Evolutionary conservation across 2,329 filamentous ascomycete genomes (phyloP), one percentile per base, ranked within the genome.

Genomic region (Canariomyces notabilis): DNA sequence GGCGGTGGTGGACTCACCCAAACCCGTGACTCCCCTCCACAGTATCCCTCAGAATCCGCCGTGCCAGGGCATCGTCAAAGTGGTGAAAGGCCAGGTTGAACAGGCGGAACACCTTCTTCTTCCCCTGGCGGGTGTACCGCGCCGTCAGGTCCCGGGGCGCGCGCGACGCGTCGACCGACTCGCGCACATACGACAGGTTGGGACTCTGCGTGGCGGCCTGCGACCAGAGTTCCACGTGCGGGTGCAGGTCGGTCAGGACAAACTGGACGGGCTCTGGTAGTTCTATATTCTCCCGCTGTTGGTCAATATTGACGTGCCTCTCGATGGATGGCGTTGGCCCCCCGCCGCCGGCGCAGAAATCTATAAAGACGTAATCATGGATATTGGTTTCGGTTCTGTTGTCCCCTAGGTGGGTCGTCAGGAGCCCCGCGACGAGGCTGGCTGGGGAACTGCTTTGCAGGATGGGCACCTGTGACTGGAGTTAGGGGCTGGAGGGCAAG

Each of bases 1-100:
- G 19, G 29, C 29, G 31, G 37, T 23, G 35, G 33, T 37, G 31
- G 9, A 40, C 63, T 56, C 53, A 72, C 69, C 75, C 82, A 56
- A 88, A 83, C 0, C 78, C 84, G 51, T 85, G 75, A 42, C 78
- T 76, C 0, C 77, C 44, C 16, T 44, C 85, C 55, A 78, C 71
- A 31, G 82, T 83, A 60, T 85, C 80, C 42, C 70, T 70, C 23
- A 90, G 61, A 22, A 88, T 83, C 7, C 72, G 70, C 20, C 62
- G 66, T 1, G 82, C 85, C 15, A 81, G 64, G 4, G 67, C 65
- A 57, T 89, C 82, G 51, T 81, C 75, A 55, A 89, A 89, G 66
- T 89, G 85, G 64, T 89, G 86, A 59, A 90, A 90, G 1, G 83
- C 78, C 2, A 88, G 70, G 60, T 83, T 86, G 63, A 86, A 89